Evolutionary conservation across 192 early-diverging fungal genomes (phyloP), one percentile per base, ranked within the genome.

Genomic region (Radiomyces spectabilis): DNA sequence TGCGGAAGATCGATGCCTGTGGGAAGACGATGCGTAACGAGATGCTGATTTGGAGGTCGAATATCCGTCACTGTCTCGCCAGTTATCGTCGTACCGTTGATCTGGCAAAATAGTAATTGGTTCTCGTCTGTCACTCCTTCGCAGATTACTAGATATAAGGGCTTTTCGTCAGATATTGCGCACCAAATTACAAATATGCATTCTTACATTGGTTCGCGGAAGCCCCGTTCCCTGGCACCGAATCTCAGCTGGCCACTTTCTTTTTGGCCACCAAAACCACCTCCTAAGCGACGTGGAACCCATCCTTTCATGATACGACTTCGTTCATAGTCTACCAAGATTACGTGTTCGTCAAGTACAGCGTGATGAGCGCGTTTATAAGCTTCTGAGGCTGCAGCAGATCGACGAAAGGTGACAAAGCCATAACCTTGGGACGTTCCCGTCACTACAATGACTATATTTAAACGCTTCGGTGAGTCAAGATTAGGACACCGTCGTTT

Each of bases 191-290:
- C n/a, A n/a, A n/a, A n/a, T n/a, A n/a, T n/a, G n/a, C n/a, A n/a
- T n/a, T n/a, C n/a, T n/a, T n/a, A n/a, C n/a, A n/a, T n/a, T n/a
- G n/a, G n/a, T n/a, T n/a, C n/a, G n/a, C 61, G 50, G 41, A 73
- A 73, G 0, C 61, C 62, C 19, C 71, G 49, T 19, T 68, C 66
- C 53, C 66, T 55, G 21, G 66, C 61, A 21, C 71, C 71, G 49
- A 73, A 73, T 37, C 71, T 33, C 32, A 73, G 47, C 39, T 73
- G 71, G 0, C 71, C 71, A 22, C 66, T 69, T 49, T 68, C 62
- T 54, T 73, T 73, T 45, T 51, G 51, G 4, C 71, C 71, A 12
- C 62, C 66, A 51, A 69, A 73, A 29, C 71, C 71, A 16, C 71
- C 71, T 24, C 71, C 71, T 15, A 73, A 41, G 41, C 66, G 51